Base-by-base conservation (phyloP, 768 basidiomycete species). In the Suillus clintonianus region DNA sequence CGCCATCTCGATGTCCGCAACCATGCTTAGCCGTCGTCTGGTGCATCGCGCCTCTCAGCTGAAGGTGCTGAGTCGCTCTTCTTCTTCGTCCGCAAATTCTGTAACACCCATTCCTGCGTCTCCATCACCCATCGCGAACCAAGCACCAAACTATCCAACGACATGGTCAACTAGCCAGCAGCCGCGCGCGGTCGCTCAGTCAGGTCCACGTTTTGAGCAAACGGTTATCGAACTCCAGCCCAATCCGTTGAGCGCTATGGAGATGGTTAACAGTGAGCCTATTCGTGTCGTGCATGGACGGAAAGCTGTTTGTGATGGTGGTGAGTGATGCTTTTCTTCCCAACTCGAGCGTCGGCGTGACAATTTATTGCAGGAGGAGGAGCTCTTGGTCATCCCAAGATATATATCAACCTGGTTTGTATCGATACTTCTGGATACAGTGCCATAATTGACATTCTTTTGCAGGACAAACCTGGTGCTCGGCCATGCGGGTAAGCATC, bases 331-430 rank as follows among this genome's bases (percentile, higher is more conserved):
- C 32, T 32, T 58, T 60, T n/a, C 41, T 22, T 62, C 14, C 53
- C 47, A 37, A 62, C 59, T n/a, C 48, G 7, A 57, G 57, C 22
- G 22, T 61, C 43, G 36, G 57, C 48, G 45, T 54, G 61, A 65
- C 47, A 24, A 24, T 59, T 59, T 59, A 48, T 54, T 30, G 19
- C 74, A 99, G 97, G 97, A 78, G 90, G 89, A 74, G 97, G 97
- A 13, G 86, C 97, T 48, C 84, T 99, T 34, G 97, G 97, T 27
- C 97, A 99, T 74, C 97, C 97, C 6, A 96, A 95, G 81, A 88
- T 99, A 64, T 99, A 86, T 72, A 95, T 99, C 76, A 99, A 99
- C 80, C 76, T 99, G 74, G 95, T 95, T 69, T 64, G 91, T 80
- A 45, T 19, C 47, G 48, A 48, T 60, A 59, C 47, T 67, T 37